Conservation (phyloP, 23 red algal genomes). For the Gracilaria vermiculophylla region DNA sequence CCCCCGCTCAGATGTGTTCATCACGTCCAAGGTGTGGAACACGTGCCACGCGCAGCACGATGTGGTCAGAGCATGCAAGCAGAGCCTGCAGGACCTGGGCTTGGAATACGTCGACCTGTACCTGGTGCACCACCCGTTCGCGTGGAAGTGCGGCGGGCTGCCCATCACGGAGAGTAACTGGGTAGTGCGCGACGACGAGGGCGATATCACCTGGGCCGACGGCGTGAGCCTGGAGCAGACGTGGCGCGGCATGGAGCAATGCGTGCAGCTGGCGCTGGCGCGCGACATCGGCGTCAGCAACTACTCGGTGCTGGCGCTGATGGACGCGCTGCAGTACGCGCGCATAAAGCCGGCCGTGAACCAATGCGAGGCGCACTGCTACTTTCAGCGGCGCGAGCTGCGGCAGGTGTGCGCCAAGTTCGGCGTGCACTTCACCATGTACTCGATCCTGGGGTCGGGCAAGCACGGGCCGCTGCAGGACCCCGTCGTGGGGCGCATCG, state of each 20-base stretch:
- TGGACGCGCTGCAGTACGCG: conserved; percentile 72
- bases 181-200: conserved; percentile 38
- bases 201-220: conserved; percentile 44
- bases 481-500: conserved; percentile 54
- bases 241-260: conserved; percentile 86
- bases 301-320: conserved; percentile 60
- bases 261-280: conserved; percentile 54
- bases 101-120: conserved; percentile 88
- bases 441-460: conserved; percentile 76
- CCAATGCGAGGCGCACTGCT: conserved; percentile 82
- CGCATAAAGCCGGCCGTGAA: conserved; percentile 81
- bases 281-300: conserved; percentile 85
- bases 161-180: conserved; percentile 74
- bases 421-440: conserved; percentile 78
- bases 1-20: conserved; percentile 65
- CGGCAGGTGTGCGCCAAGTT: conserved; percentile 45
- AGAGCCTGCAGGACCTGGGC: conserved; percentile 72
- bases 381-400: conserved; percentile 58
- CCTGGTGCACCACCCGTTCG: conserved; percentile 82
- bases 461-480: conserved; percentile 72
- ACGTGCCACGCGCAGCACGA: conserved; percentile 75
- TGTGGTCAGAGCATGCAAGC: conserved; percentile 68
- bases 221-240: conserved; percentile 69
- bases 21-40: conserved; percentile 94
- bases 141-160: conserved; percentile 70